A percentile compares a stretch with the other conserved stretches of the same genome.
Conservation (phyloP, 345 rosid genomes). For the Capsella bursapastoris region DNA sequence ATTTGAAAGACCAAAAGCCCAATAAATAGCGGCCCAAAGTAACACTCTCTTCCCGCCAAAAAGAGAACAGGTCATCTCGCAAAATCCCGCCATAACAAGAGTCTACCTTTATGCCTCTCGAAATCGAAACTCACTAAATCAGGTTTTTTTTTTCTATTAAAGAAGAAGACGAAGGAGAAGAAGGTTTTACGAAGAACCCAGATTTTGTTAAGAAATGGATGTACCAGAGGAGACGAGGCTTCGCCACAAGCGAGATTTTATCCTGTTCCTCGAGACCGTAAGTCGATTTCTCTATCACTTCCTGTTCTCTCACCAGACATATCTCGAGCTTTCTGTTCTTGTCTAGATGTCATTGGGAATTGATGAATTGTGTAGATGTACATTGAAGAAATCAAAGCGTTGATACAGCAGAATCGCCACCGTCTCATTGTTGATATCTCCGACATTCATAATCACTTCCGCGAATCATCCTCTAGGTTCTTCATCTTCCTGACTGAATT, state of each 20-base stretch:
- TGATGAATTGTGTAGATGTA: constrained; percentile 53
- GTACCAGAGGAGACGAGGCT: constrained; percentile 66
- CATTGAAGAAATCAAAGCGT: constrained; percentile 76
- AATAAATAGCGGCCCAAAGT: background rate
- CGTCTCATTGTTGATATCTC: constrained; percentile 94
- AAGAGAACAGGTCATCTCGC: background rate
- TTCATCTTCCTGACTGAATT: background rate
- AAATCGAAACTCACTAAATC: background rate
- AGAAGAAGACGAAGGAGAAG: background rate
- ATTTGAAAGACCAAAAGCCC: background rate
- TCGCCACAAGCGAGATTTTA: constrained; percentile 79
- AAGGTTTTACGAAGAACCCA: background rate
- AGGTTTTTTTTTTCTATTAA: background rate
- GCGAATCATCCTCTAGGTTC: constrained; percentile 73
- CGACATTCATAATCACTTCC: constrained; percentile 72
- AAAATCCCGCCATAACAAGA: constrained; percentile 26
- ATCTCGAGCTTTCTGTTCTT: background rate
- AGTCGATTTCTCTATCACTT: background rate
- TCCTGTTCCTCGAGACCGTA: constrained; percentile 79
- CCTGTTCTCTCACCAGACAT: background rate
- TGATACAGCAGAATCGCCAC: constrained; percentile 86
- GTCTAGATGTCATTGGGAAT: background rate
- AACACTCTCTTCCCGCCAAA: constrained; percentile 42
- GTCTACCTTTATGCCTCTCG: constrained; percentile 2
- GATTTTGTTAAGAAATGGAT: constrained; percentile 53